Percentiles rank a stretch among this genome's conserved stretches.
Conservation (phyloP, 257 asterid genomes). For the Oldenlandia corymbosa region DNA sequence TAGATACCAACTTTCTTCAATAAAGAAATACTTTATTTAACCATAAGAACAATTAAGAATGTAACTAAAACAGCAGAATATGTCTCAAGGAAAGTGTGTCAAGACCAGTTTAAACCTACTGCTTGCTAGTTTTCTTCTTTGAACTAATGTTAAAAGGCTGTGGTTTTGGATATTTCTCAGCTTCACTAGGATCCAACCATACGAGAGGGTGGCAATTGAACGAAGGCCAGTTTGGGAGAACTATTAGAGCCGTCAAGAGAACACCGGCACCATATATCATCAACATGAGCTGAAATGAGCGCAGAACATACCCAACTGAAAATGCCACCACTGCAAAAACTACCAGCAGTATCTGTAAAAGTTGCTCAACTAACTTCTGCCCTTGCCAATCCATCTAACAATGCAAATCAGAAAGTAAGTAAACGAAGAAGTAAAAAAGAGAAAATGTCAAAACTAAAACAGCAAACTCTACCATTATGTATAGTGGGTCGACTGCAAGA, state of each 20-base stretch:
- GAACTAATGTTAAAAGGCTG: conserved; percentile 5
- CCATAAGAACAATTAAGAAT: no score
- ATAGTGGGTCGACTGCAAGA: no score
- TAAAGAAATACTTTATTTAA: no score
- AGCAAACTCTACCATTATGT: no score
- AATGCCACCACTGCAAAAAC: conserved; percentile 13
- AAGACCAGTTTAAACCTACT: conserved; percentile 13
- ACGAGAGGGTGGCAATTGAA: conserved; percentile 21
- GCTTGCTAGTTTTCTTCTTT: conserved; percentile 25
- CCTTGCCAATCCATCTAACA: conserved; percentile 31
- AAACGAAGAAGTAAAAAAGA: neutral
- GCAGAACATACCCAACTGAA: conserved; percentile 11
- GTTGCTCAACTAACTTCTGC: conserved; percentile 24
- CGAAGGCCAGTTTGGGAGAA: conserved; percentile 28
- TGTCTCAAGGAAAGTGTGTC: neutral
- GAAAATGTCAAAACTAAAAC: neutral
- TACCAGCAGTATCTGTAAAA: conserved; percentile 24
- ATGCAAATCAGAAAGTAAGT: neutral
- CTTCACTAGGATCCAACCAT: conserved; percentile 30
- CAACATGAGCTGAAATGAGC: conserved; percentile 23
- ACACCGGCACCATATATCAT: conserved; percentile 18
- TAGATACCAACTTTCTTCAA: no score
- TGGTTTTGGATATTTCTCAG: conserved; percentile 25
- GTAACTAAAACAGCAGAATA: neutral
- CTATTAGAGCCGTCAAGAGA: conserved; percentile 21